Conservation (phyloP, 345 rosid species). For the Boechera retrofracta region DNA sequence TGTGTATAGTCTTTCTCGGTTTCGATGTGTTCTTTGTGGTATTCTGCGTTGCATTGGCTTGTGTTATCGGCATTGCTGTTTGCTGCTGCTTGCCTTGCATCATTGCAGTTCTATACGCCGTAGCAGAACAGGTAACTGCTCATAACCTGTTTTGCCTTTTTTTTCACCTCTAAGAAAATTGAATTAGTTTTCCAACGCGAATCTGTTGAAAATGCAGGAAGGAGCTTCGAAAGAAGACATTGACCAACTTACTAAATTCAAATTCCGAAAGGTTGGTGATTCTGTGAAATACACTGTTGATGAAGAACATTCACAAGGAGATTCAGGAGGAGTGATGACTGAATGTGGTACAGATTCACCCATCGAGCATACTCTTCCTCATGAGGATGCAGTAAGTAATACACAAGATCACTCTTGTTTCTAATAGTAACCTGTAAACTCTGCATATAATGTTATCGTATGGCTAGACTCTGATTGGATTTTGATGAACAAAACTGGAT, state of each 20-base stretch:
- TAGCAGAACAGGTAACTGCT: constrained; percentile 83
- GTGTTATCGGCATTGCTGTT: constrained; percentile 94
- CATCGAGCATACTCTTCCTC: constrained; percentile 59
- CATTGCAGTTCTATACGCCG: constrained; percentile 92
- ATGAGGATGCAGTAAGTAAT: constrained; percentile 79
- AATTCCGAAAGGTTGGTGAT: constrained; percentile 56
- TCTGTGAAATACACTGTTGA: constrained; percentile 45
- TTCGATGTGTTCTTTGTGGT: constrained; percentile 98
- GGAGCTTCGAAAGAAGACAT: constrained; percentile 95
- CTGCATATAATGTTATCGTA: not conserved
- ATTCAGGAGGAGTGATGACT: constrained; percentile 77
- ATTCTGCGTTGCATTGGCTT: constrained; percentile 93
- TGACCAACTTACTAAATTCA: constrained; percentile 77
- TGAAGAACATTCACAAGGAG: constrained; percentile 56
- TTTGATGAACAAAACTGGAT: not conserved
- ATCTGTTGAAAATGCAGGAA: constrained; percentile 60
- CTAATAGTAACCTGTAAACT: constrained; percentile 1
- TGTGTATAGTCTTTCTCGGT: constrained; percentile 89
- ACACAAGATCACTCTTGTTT: not conserved
- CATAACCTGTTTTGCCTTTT: not conserved
- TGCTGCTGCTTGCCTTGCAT: constrained; percentile 99
- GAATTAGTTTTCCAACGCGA: not conserved
- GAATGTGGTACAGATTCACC: constrained; percentile 85
- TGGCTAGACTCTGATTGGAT: not conserved
- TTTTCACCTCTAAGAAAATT: not conserved